Evolutionary conservation across 164 flowering plant genomes (phyloP), one percentile per base, ranked within the genome.

Genomic region (Platanus orientalis): DNA sequence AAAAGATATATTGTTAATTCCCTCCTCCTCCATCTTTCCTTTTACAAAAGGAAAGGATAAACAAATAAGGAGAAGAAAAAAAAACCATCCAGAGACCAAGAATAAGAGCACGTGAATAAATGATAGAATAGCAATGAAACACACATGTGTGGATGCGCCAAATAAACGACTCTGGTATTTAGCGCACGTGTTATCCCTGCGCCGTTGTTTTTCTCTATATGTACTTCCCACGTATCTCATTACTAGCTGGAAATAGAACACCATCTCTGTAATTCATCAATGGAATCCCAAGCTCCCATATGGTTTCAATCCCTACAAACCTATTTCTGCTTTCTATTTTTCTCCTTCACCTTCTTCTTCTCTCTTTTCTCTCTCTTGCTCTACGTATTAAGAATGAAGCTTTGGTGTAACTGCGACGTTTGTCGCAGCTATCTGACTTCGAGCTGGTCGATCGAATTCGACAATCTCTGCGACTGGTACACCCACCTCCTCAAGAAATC

Each of bases 401-500:
- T 73, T 0, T 74, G 80, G 66, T 88, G 95, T 47, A 68, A 73
- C 28, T 88, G 95, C 55, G 73, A 81, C 10, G 47, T 75, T 23
- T 88, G 95, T 74, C 58, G 50, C 51, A 34, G 60, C 36, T 86
- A 71, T 55, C 54, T 86, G 3, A 66, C 75, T 5, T 44, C 73
- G 0, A 62, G 74, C 4, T 88, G 95, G 95, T 26, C 71, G 4
- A 14, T 39, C 3, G 73, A 81, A 2, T 86, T 84, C 63, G 54
- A 42, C 16, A 88, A 84, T 51, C 84, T 88, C 32, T 75, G 71
- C n/a, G 92, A 88, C 47, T 88, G 88, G 88, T 84, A 78, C 63
- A 69, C 92, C 7, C 80, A 84, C 36, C 80, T 88, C 9, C 79
- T 88, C 19, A 45, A 47, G 0, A 60, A 69, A 0, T 86, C 95